phyloP scores from a whole-genome alignment of 352 stramenopile genomes.

The Pythium monospermum region DNA sequence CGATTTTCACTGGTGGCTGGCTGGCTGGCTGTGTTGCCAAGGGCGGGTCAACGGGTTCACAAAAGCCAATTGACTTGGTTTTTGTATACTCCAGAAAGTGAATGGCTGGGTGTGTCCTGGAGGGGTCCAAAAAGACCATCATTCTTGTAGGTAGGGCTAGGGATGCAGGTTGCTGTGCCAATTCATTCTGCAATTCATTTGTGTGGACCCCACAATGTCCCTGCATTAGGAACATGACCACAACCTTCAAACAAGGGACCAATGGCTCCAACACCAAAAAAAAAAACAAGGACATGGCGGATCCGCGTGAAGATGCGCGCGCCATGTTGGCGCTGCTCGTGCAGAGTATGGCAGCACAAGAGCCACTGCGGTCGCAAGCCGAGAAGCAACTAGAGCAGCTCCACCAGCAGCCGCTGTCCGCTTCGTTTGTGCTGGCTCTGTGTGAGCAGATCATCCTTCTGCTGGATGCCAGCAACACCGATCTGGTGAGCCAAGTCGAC shows the following conservation, averaged over 20 bases:
- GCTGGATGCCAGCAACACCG: constrained; percentile 19
- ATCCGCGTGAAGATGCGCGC: background rate
- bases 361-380: constrained; percentile 38
- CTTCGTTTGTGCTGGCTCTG: constrained; percentile 36
- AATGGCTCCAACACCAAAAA: background rate
- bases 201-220: too few relatives aligned
- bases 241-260: constrained; percentile 13
- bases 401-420: constrained; percentile 28
- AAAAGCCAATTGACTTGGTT: constrained; percentile 56
- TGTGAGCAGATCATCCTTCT: constrained; percentile 43
- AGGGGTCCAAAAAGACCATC: constrained; percentile 12
- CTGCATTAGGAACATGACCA: too few relatives aligned
- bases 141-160: constrained; percentile 8
- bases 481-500: constrained; percentile 30
- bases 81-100: constrained; percentile 67
- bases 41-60: too few relatives aligned
- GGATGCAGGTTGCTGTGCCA: background rate
- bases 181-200: too few relatives aligned
- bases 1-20: constrained; percentile 21
- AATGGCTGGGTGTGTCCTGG: constrained; percentile 37
- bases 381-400: constrained; percentile 53
- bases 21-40: constrained; percentile 2
- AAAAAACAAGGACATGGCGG: constrained; percentile 12
- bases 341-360: constrained; percentile 32
- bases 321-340: constrained; percentile 49